Evolutionary conservation across 345 rosid genomes (phyloP), one percentile per base, ranked within the genome.

Genomic region (Heritiera fomes): DNA sequence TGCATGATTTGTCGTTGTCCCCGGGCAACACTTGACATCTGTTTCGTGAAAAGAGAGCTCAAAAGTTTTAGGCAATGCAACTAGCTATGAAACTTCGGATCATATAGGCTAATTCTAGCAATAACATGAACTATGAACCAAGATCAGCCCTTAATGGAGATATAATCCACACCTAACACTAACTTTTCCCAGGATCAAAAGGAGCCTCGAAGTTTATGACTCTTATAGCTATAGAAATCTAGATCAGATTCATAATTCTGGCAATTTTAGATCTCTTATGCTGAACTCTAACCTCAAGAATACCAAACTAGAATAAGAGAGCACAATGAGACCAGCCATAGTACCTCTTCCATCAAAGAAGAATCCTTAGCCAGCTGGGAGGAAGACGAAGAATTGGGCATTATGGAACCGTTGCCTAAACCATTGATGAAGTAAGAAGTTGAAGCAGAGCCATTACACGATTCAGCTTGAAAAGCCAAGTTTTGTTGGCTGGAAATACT

Each of bases 1-100:
- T 87, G 91, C 88, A 89, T 87, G 68, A 97, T 83, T 84, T 93
- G 98, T 34, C 94, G 91, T 72, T 97, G 98, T 75, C 92, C 95
- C 49, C 91, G 84, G 8, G 86, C 76, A 5, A 97, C 83, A 5
- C 77, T 80, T 8, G 92, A 88, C 78, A 96, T 81, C 97, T 96
- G 91, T 76, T 74, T 76, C 75, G 71, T 34, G 2, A 1, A 17
- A 78, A 14, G 70, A 34, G 38, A 20, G 43, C 55, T 72, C 23
- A 38, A 86, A 81, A 77, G 73, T 5, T 18, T 58, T 58, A 76
- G 53, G 71, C 34, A 66, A 6, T 65, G n/a, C 23, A 50, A 5
- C 53, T 28, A 28, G 10, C 32, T 49, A 14, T 0, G 13, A 1
- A 45, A 69, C 55, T 18, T 72, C 10, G 10, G 38, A 13, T 4